Evolutionary conservation across 2,329 filamentous ascomycete genomes (phyloP).

Genomic region (Rutstroemia sydowiana): DNA sequence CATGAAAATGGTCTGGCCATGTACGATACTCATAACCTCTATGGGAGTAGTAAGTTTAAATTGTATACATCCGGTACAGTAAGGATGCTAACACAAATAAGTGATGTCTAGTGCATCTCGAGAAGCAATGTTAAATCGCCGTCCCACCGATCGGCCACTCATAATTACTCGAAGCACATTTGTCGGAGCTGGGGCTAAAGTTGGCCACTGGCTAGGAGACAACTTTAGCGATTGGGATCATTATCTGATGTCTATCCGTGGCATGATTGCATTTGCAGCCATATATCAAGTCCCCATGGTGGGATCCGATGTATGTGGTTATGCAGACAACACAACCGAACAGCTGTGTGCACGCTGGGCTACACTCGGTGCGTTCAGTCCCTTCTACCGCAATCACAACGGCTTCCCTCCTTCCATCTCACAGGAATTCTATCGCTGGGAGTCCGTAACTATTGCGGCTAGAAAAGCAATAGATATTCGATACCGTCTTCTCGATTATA

Average conservation of each 20-base stretch:
- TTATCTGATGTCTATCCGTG: constrained; percentile 51
- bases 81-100: constrained; percentile 11
- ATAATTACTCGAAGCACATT: constrained; percentile 73
- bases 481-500: constrained; percentile 72
- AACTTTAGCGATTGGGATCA: constrained; percentile 52
- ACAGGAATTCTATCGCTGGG: constrained; percentile 71
- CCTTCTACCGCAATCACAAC: constrained; percentile 73
- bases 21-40: constrained; percentile 73
- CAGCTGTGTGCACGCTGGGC: constrained; percentile 71
- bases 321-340: constrained; percentile 57
- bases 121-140: constrained; percentile 57
- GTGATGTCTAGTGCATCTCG: constrained; percentile 65
- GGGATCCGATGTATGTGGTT: constrained; percentile 72
- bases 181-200: constrained; percentile 58
- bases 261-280: constrained; percentile 53
- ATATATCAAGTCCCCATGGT: constrained; percentile 64
- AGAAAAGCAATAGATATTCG: constrained; percentile 62
- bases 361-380: constrained; percentile 62
- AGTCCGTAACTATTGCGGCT: constrained; percentile 53
- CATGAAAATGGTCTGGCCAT: constrained; percentile 60
- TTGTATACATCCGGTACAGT: neutral
- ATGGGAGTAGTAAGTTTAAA: constrained; percentile 49
- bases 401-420: constrained; percentile 38
- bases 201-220: constrained; percentile 55
- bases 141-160: constrained; percentile 57